These are phyloP conservation scores for Wickerhamomyces sp. DNA, from an alignment of 1,139 yeast species.

Conservation along the genomic window DNA sequence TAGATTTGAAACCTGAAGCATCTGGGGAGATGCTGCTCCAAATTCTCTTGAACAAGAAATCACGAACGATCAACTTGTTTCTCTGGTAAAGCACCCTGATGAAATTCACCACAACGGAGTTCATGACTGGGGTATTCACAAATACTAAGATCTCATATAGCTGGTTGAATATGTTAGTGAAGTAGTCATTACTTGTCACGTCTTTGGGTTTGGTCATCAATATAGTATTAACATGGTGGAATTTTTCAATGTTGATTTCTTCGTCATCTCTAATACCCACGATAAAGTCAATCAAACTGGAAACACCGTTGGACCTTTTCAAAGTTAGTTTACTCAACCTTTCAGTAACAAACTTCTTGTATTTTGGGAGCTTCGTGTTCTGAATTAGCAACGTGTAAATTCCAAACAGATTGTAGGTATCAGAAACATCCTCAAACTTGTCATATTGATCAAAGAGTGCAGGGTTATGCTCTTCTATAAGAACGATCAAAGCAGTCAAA, in stretches of 20 bases:
- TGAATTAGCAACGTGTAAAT: constrained; percentile 49
- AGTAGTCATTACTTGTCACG: constrained; percentile 45
- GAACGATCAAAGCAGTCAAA: constrained; percentile 48
- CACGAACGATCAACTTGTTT: constrained; percentile 48
- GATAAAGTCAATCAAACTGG: constrained; percentile 67
- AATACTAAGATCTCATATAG: constrained; percentile 49
- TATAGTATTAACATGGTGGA: constrained; percentile 60
- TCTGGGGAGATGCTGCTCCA: constrained; percentile 42
- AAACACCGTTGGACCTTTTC: constrained; percentile 59
- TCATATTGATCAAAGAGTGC: constrained; percentile 12
- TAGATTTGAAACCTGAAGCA: constrained; percentile 13
- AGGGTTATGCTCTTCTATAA: constrained; percentile 25
- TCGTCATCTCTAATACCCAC: constrained; percentile 74
- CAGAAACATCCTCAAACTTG: constrained; percentile 37
- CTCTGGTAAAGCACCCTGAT: constrained; percentile 48
- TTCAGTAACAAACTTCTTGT: constrained; percentile 37
- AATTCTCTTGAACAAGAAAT: constrained; percentile 50
- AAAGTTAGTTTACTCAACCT: constrained; percentile 51
- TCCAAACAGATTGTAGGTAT: constrained; percentile 57
- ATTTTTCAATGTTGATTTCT: constrained; percentile 56
- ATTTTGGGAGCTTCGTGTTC: constrained; percentile 36
- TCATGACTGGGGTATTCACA: constrained; percentile 57
- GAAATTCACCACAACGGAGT: constrained; percentile 54
- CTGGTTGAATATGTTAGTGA: constrained; percentile 52
- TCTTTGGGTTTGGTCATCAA: constrained; percentile 56